Evolutionary conservation across 2,329 filamentous ascomycete genomes (phyloP), one percentile per base, ranked within the genome.

Genomic region (Cordyceps fumosorosea): DNA sequence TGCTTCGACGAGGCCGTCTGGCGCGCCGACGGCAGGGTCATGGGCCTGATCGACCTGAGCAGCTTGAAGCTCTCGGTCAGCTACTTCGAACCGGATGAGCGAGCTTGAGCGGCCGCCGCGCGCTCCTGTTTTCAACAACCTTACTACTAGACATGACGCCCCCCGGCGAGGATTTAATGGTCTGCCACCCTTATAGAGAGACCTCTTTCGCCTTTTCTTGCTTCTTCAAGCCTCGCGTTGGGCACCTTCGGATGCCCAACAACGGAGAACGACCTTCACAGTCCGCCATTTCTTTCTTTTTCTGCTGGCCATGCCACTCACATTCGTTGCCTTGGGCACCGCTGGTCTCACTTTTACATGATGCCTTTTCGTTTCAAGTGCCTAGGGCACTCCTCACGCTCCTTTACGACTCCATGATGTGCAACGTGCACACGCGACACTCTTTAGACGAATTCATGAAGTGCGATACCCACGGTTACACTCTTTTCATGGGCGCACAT

Each of bases 21-120:
- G 66, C 67, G 76, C 34, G 67, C 76, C 42, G 81, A 83, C 64
- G 81, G 80, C 4, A 69, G 70, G 60, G 72, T 79, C 6, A 79
- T 83, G 79, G 75, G 75, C 5, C 68, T 80, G 16, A 74, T 81
- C 7, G 77, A 81, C 63, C 61, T 80, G 69, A 72, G 73, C n/a
- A 69, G 75, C 53, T 56, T 80, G 62, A 80, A 76, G 71, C 66
- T 74, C 62, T 72, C 71, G 6, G 74, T 69, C 20, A 82, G 79
- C 66, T 80, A 79, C 66, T 81, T 81, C 55, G 78, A 81, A 34
- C 70, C 69, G 10, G 74, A 79, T 60, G 75, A 62, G n/a, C 66
- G 26, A 6, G 6, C 26, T 29, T 29, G 26, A 29, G 3, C 26
- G n/a, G n/a, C n/a, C n/a, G n/a, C n/a, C n/a, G n/a, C 12, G 56